Evolutionary conservation across 2,329 filamentous ascomycete species (phyloP).

Genomic region (Fusarium sp.): DNA sequence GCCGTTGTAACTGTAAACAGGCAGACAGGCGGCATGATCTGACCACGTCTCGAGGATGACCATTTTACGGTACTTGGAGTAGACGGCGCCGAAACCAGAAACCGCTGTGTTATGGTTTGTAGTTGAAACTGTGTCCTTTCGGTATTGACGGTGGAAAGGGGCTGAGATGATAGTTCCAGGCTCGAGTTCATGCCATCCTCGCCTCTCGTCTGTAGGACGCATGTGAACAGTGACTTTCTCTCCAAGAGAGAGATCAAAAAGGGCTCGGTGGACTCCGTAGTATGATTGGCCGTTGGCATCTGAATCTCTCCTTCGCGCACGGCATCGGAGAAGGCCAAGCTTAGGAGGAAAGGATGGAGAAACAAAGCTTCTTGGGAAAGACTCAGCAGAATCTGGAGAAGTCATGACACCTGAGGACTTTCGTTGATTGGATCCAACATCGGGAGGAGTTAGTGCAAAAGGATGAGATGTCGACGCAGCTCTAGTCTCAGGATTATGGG

Average conservation of each 20-base stretch:
- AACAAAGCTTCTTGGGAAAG: neutral
- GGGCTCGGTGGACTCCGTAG: slow-evolving; percentile 24
- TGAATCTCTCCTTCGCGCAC: slow-evolving; percentile 5
- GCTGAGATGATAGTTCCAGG: slow-evolving; percentile 40
- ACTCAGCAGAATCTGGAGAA: neutral
- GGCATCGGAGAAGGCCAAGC: neutral
- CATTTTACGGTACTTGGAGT: slow-evolving; percentile 47
- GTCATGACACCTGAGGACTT: neutral
- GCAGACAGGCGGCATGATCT: slow-evolving; percentile 38
- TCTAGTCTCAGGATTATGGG: too few species aligned
- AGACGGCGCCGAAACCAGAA: slow-evolving; percentile 30
- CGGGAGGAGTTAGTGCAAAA: neutral
- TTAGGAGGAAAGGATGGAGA: neutral
- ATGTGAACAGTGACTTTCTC: slow-evolving; percentile 13
- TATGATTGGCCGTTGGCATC: slow-evolving; percentile 4
- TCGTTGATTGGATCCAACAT: neutral
- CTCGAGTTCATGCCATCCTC: neutral
- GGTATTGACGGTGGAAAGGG: slow-evolving; percentile 32
- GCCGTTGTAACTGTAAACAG: slow-evolving; percentile 40
- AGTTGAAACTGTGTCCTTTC: slow-evolving; percentile 4
- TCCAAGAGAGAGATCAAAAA: slow-evolving; percentile 19
- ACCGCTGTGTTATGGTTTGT: slow-evolving; percentile 18
- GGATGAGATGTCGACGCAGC: neutral
- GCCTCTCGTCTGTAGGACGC: slow-evolving; percentile 19
- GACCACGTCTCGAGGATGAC: slow-evolving; percentile 37